phyloP scores from a whole-genome alignment of 2,329 filamentous ascomycete genomes.

The Furcasterigmium sp. region DNA sequence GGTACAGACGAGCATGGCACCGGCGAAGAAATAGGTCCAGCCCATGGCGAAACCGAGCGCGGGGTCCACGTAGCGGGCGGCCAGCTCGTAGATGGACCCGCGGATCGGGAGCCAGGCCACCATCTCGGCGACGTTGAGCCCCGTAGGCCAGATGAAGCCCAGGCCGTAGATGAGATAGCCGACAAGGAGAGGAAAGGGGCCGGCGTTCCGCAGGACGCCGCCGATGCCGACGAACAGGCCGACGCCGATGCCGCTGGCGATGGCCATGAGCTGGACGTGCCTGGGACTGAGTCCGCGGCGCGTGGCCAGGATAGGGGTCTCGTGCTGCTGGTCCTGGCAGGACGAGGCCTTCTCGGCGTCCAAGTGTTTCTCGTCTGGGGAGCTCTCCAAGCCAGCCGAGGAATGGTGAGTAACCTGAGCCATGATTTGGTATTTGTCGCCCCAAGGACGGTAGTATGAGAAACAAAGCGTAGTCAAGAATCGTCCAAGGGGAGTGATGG shows the following conservation, averaged over 20 bases:
- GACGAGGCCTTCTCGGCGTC: too few species aligned
- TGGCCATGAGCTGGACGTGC: constrained; percentile 54
- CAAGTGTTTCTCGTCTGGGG: too few species aligned
- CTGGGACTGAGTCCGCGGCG: constrained; percentile 36
- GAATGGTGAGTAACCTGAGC: too few species aligned
- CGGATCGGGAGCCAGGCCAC: constrained; percentile 55
- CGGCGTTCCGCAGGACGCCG: constrained; percentile 38
- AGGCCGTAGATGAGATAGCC: constrained; percentile 51
- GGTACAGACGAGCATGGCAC: constrained; percentile 36
- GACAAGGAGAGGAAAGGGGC: constrained; percentile 47
- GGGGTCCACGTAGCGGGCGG: constrained; percentile 62
- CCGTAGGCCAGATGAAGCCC: constrained; percentile 41
- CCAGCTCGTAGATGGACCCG: constrained; percentile 59
- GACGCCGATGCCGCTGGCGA: constrained; percentile 53
- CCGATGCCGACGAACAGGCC: constrained; percentile 59
- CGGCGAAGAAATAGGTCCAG: constrained; percentile 41
- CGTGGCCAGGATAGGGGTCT: too few species aligned
- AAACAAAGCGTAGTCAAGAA: too few species aligned
- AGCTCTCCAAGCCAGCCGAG: too few species aligned
- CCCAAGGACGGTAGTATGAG: too few species aligned
- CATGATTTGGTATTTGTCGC: too few species aligned
- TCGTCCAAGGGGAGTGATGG: too few species aligned
- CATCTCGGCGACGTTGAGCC: constrained; percentile 64
- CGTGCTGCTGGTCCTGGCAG: too few species aligned
- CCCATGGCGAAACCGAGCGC: constrained; percentile 51